These are phyloP conservation scores for Trametes maxima DNA, from an alignment of 768 basidiomycete genomes.

Conservation along the genomic window DNA sequence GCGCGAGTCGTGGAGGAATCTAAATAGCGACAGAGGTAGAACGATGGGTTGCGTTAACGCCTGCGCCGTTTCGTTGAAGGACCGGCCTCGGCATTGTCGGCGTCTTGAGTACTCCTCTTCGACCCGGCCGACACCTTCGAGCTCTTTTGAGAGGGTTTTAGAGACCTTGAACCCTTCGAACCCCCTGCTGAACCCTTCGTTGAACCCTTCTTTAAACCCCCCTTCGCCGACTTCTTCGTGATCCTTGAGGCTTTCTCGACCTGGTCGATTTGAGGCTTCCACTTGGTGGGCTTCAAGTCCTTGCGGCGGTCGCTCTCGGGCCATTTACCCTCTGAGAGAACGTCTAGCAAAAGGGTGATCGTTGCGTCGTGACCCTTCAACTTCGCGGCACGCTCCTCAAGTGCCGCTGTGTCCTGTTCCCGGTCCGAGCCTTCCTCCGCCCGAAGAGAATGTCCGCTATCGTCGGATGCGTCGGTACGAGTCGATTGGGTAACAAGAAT, in stretches of 20 bases:
- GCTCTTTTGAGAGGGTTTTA: too few relatives aligned
- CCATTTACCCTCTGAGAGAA: background rate
- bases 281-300: background rate
- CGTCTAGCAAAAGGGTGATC: background rate
- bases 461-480: background rate
- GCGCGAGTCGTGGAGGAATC: too few relatives aligned
- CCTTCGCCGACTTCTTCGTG: background rate
- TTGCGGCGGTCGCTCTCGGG: background rate
- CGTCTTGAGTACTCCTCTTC: too few relatives aligned
- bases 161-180: too few relatives aligned
- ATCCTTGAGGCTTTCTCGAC: background rate
- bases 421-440: background rate
- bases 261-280: background rate
- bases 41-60: too few relatives aligned
- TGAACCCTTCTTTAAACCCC: too few relatives aligned
- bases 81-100: too few relatives aligned
- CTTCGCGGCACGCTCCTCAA: background rate
- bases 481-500: too few relatives aligned
- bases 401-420: background rate
- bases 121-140: too few relatives aligned
- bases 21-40: too few relatives aligned
- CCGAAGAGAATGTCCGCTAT: background rate
- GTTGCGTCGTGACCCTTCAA: background rate
- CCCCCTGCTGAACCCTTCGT: too few relatives aligned
- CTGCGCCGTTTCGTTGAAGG: too few relatives aligned